Conservation (phyloP, 176 grass and related monocot species). For the Bromus sterilis region DNA sequence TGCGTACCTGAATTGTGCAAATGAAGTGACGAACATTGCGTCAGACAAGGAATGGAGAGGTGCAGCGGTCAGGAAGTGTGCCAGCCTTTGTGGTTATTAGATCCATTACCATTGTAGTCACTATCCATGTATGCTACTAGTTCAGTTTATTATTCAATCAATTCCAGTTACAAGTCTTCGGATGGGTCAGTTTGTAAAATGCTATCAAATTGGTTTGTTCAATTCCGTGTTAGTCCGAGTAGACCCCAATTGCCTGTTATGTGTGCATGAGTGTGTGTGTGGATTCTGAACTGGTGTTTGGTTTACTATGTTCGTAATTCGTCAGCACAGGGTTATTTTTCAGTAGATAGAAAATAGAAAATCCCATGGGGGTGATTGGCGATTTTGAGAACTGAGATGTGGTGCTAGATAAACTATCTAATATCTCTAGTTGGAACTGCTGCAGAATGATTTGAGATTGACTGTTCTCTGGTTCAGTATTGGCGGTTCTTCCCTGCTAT, state of each 20-base stretch:
- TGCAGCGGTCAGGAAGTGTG: not conserved
- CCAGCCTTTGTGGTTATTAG: not conserved
- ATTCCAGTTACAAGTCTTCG: not conserved
- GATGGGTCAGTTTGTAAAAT: not conserved
- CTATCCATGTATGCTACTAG: not conserved
- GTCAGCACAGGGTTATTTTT: not conserved
- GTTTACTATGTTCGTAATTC: no score
- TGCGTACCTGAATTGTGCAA: not conserved
- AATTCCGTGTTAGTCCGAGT: not conserved
- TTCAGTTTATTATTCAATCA: not conserved
- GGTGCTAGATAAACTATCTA: not conserved
- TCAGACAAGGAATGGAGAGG: not conserved
- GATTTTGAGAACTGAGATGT: not conserved
- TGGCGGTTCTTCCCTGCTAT: not conserved
- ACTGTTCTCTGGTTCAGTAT: not conserved
- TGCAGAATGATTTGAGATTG: not conserved
- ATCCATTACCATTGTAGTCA: not conserved
- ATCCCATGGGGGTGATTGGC: not conserved
- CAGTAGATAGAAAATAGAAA: not conserved
- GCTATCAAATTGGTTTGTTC: not conserved
- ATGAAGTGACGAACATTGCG: not conserved
- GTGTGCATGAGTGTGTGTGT: not conserved
- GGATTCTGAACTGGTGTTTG: not conserved
- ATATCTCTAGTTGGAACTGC: no score
- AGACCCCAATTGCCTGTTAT: not conserved